Base-by-base conservation (phyloP, 352 stramenopile species). In the Globisporangium yorkense region DNA sequence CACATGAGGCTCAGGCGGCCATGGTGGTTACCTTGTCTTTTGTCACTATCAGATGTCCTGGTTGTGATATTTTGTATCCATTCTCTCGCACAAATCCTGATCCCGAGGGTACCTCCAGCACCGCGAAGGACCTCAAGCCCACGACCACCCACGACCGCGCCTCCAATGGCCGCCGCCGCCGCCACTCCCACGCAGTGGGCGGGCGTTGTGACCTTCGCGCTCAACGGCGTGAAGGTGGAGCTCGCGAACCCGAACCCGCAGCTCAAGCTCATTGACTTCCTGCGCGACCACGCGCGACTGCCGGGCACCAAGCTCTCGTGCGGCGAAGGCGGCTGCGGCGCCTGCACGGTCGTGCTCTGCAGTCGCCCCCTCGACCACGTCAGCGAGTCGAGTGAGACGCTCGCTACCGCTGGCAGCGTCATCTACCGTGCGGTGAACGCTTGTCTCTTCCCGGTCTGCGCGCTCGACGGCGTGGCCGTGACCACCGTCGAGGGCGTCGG, bases 311-410 rank as follows among this genome's bases (percentile, higher is more conserved):
- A 96, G 59, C 77, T 96, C n/a, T 94, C 92, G 58, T 99, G 96
- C 57, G 91, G 88, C 6, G 95, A 99, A 63, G 96, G 96, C 41
- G 96, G 96, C 35, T 99, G 96, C 58, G 96, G 96, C 29, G 95
- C 96, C 24, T 99, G 96, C 66, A 98, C 92, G 12, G 94, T 99
- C 53, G 96, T 97, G 71, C 69, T 98, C 10, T 92, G 84, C 33
- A 74, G 75, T 9, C 57, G 40, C 15, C 49, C 57, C 4, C 29
- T 62, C 27, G 57, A 62, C 37, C 57, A 44, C 33, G 24, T 41
- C 27, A 5, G 45, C 12, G 12, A 5, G 1, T 39, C 21, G 37
- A 27, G 10, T 6, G 3, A 13, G 6, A 20, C 24, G 15, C 3
- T 13, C 35, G 6, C 18, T 5, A n/a, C 10, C 15, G 40, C 48